Conservation (phyloP, 2,329 filamentous ascomycete species). For the Dactylellina haptotyla region DNA sequence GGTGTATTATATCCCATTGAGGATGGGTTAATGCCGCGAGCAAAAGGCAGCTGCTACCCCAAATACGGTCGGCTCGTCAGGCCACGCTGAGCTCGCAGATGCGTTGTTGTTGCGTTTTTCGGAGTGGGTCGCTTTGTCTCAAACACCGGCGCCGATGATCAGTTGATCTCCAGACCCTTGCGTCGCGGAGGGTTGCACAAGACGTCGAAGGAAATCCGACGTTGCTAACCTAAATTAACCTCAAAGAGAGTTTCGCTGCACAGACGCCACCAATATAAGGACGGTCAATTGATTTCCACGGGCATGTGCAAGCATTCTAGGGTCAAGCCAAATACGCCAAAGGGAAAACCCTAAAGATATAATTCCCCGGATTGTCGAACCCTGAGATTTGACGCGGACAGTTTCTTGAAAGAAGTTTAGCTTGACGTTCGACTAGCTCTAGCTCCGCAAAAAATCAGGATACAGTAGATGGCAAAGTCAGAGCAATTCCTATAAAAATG, state of each 20-base stretch:
- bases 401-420: too few relatives aligned
- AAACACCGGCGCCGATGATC: not conserved
- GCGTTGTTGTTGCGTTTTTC: conserved; percentile 1
- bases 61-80: conserved; percentile 3
- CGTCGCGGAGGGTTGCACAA: not conserved
- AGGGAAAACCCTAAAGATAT: not conserved
- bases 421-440: not conserved
- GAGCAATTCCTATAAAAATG: not conserved
- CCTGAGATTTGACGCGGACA: not conserved
- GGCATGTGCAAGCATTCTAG: not conserved
- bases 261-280: not conserved
- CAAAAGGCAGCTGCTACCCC: not conserved
- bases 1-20: conserved; percentile 1
- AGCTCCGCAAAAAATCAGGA: not conserved
- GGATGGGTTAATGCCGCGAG: not conserved
- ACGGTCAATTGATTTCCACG: conserved; percentile 1
- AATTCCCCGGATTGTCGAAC: conserved; percentile 1
- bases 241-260: not conserved
- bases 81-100: too few relatives aligned
- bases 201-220: not conserved
- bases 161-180: not conserved
- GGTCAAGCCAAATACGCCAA: not conserved
- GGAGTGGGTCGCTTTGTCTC: not conserved
- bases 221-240: not conserved
- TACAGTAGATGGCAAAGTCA: not conserved